These are phyloP conservation scores for Porogramme epimiltina DNA, from an alignment of 1,284 basidiomycete species.

Conservation along the genomic window DNA sequence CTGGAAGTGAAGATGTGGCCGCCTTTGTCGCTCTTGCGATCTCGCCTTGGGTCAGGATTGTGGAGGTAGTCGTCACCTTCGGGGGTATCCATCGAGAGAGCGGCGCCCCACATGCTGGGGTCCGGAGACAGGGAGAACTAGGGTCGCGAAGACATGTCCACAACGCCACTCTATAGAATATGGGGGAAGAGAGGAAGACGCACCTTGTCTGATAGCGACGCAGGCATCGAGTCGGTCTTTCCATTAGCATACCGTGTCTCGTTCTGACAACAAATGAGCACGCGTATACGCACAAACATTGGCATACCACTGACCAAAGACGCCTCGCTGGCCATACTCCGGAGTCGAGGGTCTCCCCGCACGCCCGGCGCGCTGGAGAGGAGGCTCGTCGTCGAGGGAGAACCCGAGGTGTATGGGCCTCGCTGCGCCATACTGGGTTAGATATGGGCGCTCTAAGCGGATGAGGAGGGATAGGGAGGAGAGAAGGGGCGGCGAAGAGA, in stretches of 20 bases:
- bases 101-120: slow-evolving; percentile 69
- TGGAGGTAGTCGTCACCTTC: slow-evolving; percentile 77
- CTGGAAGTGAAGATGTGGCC: slow-evolving; percentile 72
- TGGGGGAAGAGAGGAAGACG: slow-evolving; percentile 1
- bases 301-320: slow-evolving; percentile 41
- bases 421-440: slow-evolving; percentile 1
- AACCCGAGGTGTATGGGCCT: slow-evolving; percentile 18
- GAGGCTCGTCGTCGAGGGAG: slow-evolving; percentile 59
- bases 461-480: slow-evolving; percentile 8
- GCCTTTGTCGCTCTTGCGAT: slow-evolving; percentile 62
- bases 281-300: not conserved
- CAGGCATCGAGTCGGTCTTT: slow-evolving; percentile 24
- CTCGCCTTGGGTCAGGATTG: slow-evolving; percentile 76
- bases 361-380: slow-evolving; percentile 49
- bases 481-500: slow-evolving; percentile 11
- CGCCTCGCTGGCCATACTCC: slow-evolving; percentile 38
- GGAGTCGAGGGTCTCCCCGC: slow-evolving; percentile 43
- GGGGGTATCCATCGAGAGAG: slow-evolving; percentile 55
- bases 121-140: slow-evolving; percentile 78
- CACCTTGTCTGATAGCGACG: slow-evolving; percentile 43
- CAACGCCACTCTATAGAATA: too few species aligned
- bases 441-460: slow-evolving; percentile 1
- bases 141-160: not conserved
- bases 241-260: slow-evolving; percentile 44
- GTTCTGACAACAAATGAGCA: slow-evolving; percentile 33